A percentile compares a stretch with the other conserved stretches of the same genome.
phyloP scores from a whole-genome alignment of 805 yeast genomes.

The Kuraishia capsulata region DNA sequence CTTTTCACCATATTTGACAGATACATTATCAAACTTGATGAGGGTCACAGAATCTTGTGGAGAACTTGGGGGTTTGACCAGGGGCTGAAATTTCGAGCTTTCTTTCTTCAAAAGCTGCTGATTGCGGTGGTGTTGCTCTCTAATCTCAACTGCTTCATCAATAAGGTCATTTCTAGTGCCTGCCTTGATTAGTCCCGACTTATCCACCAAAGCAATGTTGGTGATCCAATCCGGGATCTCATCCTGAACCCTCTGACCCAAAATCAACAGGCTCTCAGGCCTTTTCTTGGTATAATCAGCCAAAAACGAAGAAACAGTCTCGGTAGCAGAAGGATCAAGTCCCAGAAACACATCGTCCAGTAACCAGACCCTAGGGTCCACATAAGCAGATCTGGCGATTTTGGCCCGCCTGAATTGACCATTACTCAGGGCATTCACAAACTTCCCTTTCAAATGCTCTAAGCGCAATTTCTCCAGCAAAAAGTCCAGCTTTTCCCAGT shows the following conservation, averaged over 20 bases:
- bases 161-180: slow-evolving; percentile 33
- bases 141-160: slow-evolving; percentile 8
- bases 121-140: slow-evolving; percentile 3
- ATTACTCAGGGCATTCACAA: slow-evolving; percentile 84
- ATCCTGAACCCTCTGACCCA: slow-evolving; percentile 77
- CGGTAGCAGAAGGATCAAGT: slow-evolving; percentile 67
- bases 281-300: slow-evolving; percentile 9
- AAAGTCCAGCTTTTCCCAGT: slow-evolving; percentile 25
- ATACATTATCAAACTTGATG: slow-evolving; percentile 51
- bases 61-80: neutral
- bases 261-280: slow-evolving; percentile 29
- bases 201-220: slow-evolving; percentile 56
- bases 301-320: slow-evolving; percentile 48
- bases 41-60: slow-evolving; percentile 7
- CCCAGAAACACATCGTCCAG: slow-evolving; percentile 94
- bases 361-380: slow-evolving; percentile 54
- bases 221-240: slow-evolving; percentile 72
- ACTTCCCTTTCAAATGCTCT: slow-evolving; percentile 49
- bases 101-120: slow-evolving; percentile 1
- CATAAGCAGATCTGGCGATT: slow-evolving; percentile 64
- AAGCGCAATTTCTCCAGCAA: slow-evolving; percentile 46
- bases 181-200: slow-evolving; percentile 38
- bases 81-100: neutral
- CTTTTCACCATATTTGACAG: slow-evolving; percentile 56
- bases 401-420: slow-evolving; percentile 93